phyloP scores from a whole-genome alignment of 139 green algal genomes.

The Yamagishiella unicocca region DNA sequence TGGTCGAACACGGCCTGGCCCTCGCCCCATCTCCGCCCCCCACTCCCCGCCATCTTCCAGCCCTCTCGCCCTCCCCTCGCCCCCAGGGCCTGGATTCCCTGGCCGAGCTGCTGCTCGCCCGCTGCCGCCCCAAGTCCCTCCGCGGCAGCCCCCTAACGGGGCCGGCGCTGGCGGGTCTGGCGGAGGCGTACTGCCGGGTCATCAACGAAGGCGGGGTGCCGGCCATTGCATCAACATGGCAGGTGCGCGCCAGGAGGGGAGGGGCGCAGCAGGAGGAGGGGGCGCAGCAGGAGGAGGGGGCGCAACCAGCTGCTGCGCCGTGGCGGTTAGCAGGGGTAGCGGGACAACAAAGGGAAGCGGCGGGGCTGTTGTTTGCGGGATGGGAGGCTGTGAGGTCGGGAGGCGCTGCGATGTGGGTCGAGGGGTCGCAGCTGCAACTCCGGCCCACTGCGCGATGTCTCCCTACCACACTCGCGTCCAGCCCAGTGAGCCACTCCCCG shows the following conservation, averaged over 20 bases:
- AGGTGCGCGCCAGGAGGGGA: conserved; percentile 26
- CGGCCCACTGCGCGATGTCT: too few relatives aligned
- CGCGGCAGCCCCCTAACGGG: conserved; percentile 73
- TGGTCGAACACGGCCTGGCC: too few relatives aligned
- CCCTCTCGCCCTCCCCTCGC: neutral
- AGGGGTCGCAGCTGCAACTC: too few relatives aligned
- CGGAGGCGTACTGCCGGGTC: conserved; percentile 60
- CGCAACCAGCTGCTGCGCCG: too few relatives aligned
- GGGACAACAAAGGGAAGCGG: too few relatives aligned
- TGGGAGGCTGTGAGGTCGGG: too few relatives aligned
- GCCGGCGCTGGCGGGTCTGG: conserved; percentile 48
- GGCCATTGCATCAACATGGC: conserved; percentile 51
- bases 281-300: neutral
- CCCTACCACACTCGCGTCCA: too few relatives aligned
- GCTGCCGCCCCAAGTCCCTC: conserved; percentile 78
- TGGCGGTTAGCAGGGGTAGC: too few relatives aligned
- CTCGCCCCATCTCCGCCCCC: neutral
- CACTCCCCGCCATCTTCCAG: neutral
- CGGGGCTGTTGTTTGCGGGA: too few relatives aligned
- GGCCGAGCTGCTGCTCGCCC: conserved; percentile 65
- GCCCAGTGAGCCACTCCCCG: too few relatives aligned
- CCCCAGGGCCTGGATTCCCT: conserved; percentile 80
- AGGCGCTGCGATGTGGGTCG: too few relatives aligned
- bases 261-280: neutral
- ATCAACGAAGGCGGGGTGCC: conserved; percentile 88